phyloP scores from a whole-genome alignment of 208 protist species.

The Trichomonas vaginalis region DNA sequence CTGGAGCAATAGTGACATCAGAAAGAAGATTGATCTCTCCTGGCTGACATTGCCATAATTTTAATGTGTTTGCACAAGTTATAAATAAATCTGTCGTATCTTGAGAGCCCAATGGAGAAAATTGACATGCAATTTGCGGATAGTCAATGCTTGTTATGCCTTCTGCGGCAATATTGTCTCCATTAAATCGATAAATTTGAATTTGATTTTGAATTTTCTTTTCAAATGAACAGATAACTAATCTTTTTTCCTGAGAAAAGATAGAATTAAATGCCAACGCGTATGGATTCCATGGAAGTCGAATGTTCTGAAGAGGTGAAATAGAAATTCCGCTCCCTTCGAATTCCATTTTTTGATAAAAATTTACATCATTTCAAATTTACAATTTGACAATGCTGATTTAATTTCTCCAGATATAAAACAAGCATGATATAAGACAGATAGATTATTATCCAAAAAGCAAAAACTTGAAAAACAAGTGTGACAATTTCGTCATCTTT shows the following conservation, averaged over 20 bases:
- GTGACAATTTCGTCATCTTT: too few relatives aligned
- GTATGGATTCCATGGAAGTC: neutral
- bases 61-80: neutral
- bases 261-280: neutral
- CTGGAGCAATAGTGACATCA: neutral
- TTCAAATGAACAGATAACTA: neutral
- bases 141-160: neutral
- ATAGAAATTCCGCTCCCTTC: neutral
- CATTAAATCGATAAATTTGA: too few relatives aligned
- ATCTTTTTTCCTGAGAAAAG: neutral
- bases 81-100: neutral
- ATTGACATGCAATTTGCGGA: neutral
- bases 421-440: too few relatives aligned
- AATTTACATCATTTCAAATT: too few relatives aligned
- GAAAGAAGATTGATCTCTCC: neutral
- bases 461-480: too few relatives aligned
- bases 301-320: neutral
- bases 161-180: too few relatives aligned
- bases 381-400: too few relatives aligned
- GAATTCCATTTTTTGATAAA: too few relatives aligned
- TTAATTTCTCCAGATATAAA: too few relatives aligned
- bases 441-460: too few relatives aligned
- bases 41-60: neutral
- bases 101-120: neutral
- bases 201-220: too few relatives aligned